Conservation (phyloP, 345 rosid species). For the Eucalyptus regnans region DNA sequence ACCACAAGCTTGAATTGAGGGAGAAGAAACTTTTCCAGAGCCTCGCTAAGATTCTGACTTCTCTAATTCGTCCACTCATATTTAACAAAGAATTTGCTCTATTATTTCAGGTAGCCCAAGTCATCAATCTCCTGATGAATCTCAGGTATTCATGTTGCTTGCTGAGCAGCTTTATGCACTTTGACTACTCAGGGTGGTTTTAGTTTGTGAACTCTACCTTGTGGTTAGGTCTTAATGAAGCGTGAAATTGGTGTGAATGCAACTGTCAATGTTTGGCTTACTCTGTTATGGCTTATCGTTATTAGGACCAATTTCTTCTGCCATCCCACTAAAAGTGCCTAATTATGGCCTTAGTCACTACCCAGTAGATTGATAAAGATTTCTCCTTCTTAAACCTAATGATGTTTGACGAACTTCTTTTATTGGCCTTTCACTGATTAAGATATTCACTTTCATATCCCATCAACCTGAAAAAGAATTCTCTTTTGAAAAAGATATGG, state of each 20-base stretch:
- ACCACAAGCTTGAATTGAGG: background rate
- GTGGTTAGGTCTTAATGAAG: background rate
- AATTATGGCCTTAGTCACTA: background rate
- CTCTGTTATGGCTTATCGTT: background rate
- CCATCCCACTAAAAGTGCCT: background rate
- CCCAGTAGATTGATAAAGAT: background rate
- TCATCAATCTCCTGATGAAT: conserved; percentile 16
- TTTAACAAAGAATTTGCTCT: background rate
- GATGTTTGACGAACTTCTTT: background rate
- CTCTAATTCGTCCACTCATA: background rate
- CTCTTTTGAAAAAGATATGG: background rate
- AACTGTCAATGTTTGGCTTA: background rate
- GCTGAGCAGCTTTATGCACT: background rate
- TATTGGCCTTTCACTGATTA: background rate
- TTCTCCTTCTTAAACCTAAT: background rate
- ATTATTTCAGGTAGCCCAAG: conserved; percentile 28
- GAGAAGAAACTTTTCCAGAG: background rate
- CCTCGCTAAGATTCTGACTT: background rate
- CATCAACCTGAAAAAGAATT: background rate
- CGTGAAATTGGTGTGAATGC: background rate
- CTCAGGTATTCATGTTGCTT: conserved; percentile 25
- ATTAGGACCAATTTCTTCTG: background rate
- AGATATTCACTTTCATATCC: background rate
- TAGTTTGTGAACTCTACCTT: background rate
- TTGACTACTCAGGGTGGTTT: background rate